Evolutionary conservation across 208 protist genomes (phyloP), one percentile per base, ranked within the genome.

Genomic region (Endotrypanum monterogeii): DNA sequence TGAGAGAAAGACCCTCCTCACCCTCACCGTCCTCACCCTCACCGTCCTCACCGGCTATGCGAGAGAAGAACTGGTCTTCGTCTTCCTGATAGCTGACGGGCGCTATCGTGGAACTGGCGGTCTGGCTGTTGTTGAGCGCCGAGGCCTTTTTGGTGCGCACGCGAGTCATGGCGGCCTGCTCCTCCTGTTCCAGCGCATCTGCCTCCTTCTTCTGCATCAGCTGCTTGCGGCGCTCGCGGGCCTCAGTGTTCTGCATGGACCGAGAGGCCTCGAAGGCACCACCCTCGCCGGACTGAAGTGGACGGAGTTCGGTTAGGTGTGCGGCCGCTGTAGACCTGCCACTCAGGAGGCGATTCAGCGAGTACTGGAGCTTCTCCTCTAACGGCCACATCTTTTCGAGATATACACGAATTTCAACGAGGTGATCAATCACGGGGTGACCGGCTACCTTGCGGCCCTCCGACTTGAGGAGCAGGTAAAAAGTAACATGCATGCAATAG

Each of bases 311-410:
- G 54, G 82, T 82, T 18, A 95, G 52, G 71, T 89, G 84, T 16
- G 88, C 91, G 2, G 88, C 88, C 23, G 85, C 71, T 32, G 86
- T 86, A 52, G 69, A 86, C 80, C 94, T 93, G 52, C 91, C 90
- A 56, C 90, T 95, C 58, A 99, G 84, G 20, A 98, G 84, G 68
- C 96, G 96, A 78, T 98, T 98, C 55, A 99, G 82, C 58, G 97
- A 96, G 83, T 99, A 99, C 83, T 98, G 97, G 62, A 99, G 85
- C 83, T 98, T 98, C 82, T 98, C 88, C 80, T 99, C 97, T 23
- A 99, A 80, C 32, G 96, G 95, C 84, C 94, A 95, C 71, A 98
- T 93, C 86, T 98, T 98, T 76, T 99, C 94, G 58, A 99, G 72
- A 70, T 98, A 98, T 7, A 96, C 91, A 67, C 96, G 95, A 48